These are phyloP conservation scores for Diplodia corticola DNA, from an alignment of 2,329 filamentous ascomycete genomes.

Conservation along the genomic window DNA sequence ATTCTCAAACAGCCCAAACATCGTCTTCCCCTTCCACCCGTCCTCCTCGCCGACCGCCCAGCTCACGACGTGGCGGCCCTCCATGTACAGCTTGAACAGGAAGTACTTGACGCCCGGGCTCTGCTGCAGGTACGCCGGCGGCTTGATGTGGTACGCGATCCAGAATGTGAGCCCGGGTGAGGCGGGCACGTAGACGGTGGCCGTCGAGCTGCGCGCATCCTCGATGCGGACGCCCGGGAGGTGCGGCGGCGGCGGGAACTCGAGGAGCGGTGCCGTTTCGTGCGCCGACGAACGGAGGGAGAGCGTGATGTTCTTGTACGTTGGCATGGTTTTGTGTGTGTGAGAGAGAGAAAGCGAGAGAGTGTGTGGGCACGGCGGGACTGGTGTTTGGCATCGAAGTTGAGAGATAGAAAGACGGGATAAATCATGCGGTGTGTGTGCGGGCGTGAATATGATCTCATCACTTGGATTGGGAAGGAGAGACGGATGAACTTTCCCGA, in stretches of 20 bases:
- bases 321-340: slow-evolving; percentile 4
- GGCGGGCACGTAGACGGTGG: slow-evolving; percentile 14
- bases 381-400: background rate
- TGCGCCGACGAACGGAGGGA: slow-evolving; percentile 9
- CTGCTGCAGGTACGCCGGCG: background rate
- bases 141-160: slow-evolving; percentile 23
- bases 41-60: slow-evolving; percentile 48
- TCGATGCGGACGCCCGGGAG: slow-evolving; percentile 1
- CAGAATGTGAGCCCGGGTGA: slow-evolving; percentile 13
- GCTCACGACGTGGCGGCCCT: slow-evolving; percentile 41
- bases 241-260: slow-evolving; percentile 15
- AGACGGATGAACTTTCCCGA: background rate
- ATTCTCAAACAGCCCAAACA: slow-evolving; percentile 46
- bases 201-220: background rate
- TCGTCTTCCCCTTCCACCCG: slow-evolving; percentile 45
- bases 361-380: too few species aligned
- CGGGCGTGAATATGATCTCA: background rate
- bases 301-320: slow-evolving; percentile 18
- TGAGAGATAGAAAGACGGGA: background rate
- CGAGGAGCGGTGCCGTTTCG: slow-evolving; percentile 14
- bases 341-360: background rate
- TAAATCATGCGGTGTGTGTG: background rate
- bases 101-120: slow-evolving; percentile 30
- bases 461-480: too few species aligned
- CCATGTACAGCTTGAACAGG: slow-evolving; percentile 50